Evolutionary conservation across 1,284 basidiomycete species (phyloP), one percentile per base, ranked within the genome.

Genomic region (Melampsora americana): DNA sequence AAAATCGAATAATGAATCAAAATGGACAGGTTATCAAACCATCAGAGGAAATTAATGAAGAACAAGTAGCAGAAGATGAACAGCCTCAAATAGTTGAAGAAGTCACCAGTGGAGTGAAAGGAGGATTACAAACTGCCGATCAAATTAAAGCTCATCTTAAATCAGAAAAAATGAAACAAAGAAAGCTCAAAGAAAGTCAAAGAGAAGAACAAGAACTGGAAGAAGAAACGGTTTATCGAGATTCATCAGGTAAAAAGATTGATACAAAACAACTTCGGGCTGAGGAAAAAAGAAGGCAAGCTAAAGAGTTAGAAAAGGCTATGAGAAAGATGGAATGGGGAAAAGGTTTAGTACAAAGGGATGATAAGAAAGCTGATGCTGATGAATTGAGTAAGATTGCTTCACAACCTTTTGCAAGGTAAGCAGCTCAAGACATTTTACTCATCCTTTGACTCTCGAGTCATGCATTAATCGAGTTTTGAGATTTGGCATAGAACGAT

Each of bases 281-380:
- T 20, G 92, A 95, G 80, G 91, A 92, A 48, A 89, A 89, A 65
- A 84, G 88, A 78, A 83, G 87, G 81, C 92, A 93, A 81, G 86
- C 90, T 32, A 90, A 92, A 81, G 85, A 86, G 78, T 89, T 92
- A 82, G 90, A 93, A 83, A 90, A 89, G 82, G 92, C 94, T 81
- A 90, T 89, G 70, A 87, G 90, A 83, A 93, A 93, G 85, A 91
- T 94, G 89, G 91, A 95, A 82, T 99, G 96, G 96, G 92, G 91
- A 0, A 97, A 95, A 83, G 96, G 96, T 30, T 81, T 96, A 44
- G 90, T 92, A 30, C 94, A 99, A 84, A 86, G 90, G 72, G 89
- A 91, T 42, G 90, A 93, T 77, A 85, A 86, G 61, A 90, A 92
- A 83, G 87, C 87, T 81, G 84, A 85, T 80, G 87, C 83, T 79